phyloP scores from a whole-genome alignment of 441 rosid genomes.

The Erodium trifolium region DNA sequence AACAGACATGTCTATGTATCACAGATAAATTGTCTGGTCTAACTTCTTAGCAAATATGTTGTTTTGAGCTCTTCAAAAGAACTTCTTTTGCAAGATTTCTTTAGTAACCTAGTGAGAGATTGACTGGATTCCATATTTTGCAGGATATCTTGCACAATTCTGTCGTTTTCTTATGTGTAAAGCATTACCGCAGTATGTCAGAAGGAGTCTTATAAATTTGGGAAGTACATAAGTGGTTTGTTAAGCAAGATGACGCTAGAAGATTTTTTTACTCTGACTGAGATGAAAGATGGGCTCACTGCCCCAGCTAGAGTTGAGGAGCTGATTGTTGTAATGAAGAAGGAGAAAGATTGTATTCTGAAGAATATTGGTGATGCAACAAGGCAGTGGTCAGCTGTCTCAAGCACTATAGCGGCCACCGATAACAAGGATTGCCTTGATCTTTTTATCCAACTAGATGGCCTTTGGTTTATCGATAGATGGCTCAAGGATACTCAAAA shows the following conservation, averaged over 20 bases:
- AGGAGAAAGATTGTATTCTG: conserved; percentile 50
- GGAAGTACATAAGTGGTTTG: conserved; percentile 30
- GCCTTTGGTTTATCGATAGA: conserved; percentile 58
- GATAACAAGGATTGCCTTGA: conserved; percentile 86
- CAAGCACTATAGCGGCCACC: conserved; percentile 71
- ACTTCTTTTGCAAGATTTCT: too few relatives aligned
- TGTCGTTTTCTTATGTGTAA: conserved; percentile 27
- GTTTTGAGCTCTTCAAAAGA: background rate
- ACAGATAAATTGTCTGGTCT: background rate
- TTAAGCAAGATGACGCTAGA: conserved; percentile 77
- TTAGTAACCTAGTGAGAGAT: background rate
- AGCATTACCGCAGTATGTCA: conserved; percentile 18
- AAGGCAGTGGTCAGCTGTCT: conserved; percentile 92
- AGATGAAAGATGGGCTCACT: conserved; percentile 90
- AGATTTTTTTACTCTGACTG: conserved; percentile 83
- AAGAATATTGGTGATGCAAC: conserved; percentile 65
- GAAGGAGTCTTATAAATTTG: conserved; percentile 26
- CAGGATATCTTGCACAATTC: conserved; percentile 27
- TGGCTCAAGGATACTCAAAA: conserved; percentile 72
- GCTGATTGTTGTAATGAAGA: conserved; percentile 63
- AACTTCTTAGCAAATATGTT: background rate
- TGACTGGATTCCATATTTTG: conserved; percentile 23
- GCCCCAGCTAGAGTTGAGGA: conserved; percentile 70
- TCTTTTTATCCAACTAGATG: conserved; percentile 78
- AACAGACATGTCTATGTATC: background rate